Percentiles rank a stretch among this genome's conserved stretches.
These are phyloP conservation scores for Amylocarpus encephaloides DNA, from an alignment of 2,329 filamentous ascomycete genomes.

Conservation along the genomic window DNA sequence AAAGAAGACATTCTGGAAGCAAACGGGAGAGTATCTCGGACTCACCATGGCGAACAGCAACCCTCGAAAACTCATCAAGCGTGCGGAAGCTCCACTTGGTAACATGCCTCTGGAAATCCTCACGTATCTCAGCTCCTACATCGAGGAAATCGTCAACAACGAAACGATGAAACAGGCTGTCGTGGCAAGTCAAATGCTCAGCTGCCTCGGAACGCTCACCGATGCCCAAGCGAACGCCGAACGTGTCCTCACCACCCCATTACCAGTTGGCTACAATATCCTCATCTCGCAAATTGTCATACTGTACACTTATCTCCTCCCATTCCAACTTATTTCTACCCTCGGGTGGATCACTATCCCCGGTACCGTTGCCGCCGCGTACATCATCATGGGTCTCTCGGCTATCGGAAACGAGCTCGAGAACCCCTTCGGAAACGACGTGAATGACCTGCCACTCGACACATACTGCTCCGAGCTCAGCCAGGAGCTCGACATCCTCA, in stretches of 20 bases:
- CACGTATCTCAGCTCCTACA: conserved; percentile 52
- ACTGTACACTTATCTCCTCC: conserved; percentile 73
- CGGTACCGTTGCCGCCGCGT: conserved; percentile 63
- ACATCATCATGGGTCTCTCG: conserved; percentile 75
- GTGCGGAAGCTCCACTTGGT: conserved; percentile 63
- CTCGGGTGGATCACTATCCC: conserved; percentile 74
- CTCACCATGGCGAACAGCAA: conserved; percentile 72
- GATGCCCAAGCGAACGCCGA: conserved; percentile 69
- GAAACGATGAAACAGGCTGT: conserved; percentile 31
- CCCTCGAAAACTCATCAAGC: conserved; percentile 71
- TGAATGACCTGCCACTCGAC: conserved; percentile 75
- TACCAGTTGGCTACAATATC: conserved; percentile 78
- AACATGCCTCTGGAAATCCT: conserved; percentile 81
- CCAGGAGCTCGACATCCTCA: conserved; percentile 66
- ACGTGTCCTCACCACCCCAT: conserved; percentile 73
- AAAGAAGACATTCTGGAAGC: conserved; percentile 45
- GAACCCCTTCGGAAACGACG: conserved; percentile 77
- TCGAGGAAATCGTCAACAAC: conserved; percentile 27
- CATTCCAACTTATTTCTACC: conserved; percentile 65
- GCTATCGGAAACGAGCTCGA: conserved; percentile 77
- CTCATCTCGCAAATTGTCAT: conserved; percentile 82
- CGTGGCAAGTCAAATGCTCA: conserved; percentile 27
- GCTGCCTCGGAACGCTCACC: conserved; percentile 52
- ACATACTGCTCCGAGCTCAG: conserved; percentile 70
- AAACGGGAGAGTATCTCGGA: conserved; percentile 65